Base-by-base conservation (phyloP, 2,329 filamentous ascomycete genomes). In the Myriosclerotinia duriaeana region DNA sequence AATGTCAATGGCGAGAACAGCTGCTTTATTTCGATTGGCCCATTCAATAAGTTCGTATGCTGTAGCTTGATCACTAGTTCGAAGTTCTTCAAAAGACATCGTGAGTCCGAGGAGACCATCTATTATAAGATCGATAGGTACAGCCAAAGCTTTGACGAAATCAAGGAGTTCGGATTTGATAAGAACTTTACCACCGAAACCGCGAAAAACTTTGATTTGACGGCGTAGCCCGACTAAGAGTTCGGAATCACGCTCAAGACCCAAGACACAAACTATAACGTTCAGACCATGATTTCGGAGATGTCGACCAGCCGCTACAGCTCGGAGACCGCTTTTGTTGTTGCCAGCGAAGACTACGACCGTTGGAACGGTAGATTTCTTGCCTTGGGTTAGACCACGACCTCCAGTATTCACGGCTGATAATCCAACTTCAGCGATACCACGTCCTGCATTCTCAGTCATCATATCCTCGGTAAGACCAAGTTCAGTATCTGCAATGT, bases 31-130 rank as follows among this genome's bases (percentile, higher is more conserved):
- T 70, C 93, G 89, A 76, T 97, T 98, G 3, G 92, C 90, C 93
- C 93, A 98, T 69, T 93, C 90, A 74, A 97, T 95, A 74, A 97
- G 86, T 75, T 96, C 90, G 74, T 96, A 93, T 0, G 92, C 91
- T 0, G 89, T 90, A 4, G 89, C 88, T 76, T 96, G 92, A 71
- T 96, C 91, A 20, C 90, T 89, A 2, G 89, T 90, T 46, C 92
- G 86, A 38, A 98, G 82, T 72, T 96, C 92, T 71, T 97, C 93
- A 74, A 97, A 97, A 2, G 91, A 89, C 66, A 93, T 87, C 54
- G 95, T 92, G 69, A 95, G 85, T 4, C 93, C 93, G 5, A 99
- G 85, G 15, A 98, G 81, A 1, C 93, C 93, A 76, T 99, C 95
- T 65, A 98, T 86, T 70, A 97, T 92, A 67, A 97, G 82, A 55